Base-by-base conservation (phyloP, 1,284 basidiomycete species). In the Earliella scabrosa region DNA sequence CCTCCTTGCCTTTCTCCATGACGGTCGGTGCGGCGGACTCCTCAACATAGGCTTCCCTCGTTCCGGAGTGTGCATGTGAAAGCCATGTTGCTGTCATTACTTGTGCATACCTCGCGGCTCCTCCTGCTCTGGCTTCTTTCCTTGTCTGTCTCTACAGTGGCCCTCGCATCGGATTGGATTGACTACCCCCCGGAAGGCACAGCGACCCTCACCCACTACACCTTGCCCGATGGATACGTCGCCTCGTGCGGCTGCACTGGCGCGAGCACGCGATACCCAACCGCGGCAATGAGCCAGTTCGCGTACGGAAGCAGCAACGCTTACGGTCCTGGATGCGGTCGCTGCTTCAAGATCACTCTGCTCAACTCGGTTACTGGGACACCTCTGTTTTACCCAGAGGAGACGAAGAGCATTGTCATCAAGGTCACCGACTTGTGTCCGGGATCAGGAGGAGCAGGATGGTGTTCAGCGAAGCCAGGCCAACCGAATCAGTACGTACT, bases 351-450 rank as follows among this genome's bases (percentile, higher is more conserved):
- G 46, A 72, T 92, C 56, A 88, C 88, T 0, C 77, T 92, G 29
- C 66, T 90, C 45, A 85, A 90, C 64, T 83, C 88, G 6, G 85
- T 86, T 66, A 75, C 79, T 16, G 77, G 83, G 0, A 73, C 77
- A 44, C 90, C 90, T n/a, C 87, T 83, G 0, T 92, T 88, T 70
- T 82, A 81, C 64, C 88, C 88, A 1, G 66, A 80, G 32, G 74
- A 75, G n/a, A 73, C 77, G 16, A 88, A 84, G 52, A 87, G 80
- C 40, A 73, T 92, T 14, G 79, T 90, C 20, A 73, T 92, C 47
- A 92, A 92, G 71, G 73, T 92, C 34, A 90, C 86, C 2, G 89
- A 92, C 68, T 69, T 90, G 20, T 92, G 90, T 68, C 88, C 89
- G 7, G 69, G 81, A 16, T 4, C 14, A 6, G 82, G 82, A 10